Percentiles rank a stretch among this genome's conserved stretches.
phyloP scores from a whole-genome alignment of 768 basidiomycete species.

The Russula griseocarnosa region DNA sequence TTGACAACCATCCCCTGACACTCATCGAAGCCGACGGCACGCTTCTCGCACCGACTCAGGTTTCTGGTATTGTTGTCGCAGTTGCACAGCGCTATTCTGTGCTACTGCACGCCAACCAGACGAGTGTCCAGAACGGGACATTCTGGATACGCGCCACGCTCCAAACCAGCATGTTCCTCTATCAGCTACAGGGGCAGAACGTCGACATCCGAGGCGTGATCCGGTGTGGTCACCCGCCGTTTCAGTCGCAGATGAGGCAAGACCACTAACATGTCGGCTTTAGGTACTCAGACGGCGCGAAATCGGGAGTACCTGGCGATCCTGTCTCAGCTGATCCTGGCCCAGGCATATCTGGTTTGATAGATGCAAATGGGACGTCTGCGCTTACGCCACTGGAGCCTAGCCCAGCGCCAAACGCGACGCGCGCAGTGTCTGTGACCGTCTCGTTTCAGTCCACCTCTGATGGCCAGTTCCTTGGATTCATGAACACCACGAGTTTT shows the following conservation, averaged over 20 bases:
- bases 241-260: background rate
- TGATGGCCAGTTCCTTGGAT: slow-evolving; percentile 20
- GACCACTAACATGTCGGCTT: background rate
- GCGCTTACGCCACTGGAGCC: slow-evolving; percentile 14
- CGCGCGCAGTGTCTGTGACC: slow-evolving; percentile 7
- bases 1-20: slow-evolving; percentile 45
- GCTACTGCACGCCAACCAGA: slow-evolving; percentile 42
- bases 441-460: slow-evolving; percentile 17
- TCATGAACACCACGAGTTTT: slow-evolving; percentile 25
- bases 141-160: slow-evolving; percentile 42
- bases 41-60: slow-evolving; percentile 38
- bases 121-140: slow-evolving; percentile 35
- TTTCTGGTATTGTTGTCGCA: slow-evolving; percentile 40
- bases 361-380: slow-evolving; percentile 15
- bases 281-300: slow-evolving; percentile 20
- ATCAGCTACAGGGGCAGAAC: slow-evolving; percentile 24
- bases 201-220: slow-evolving; percentile 25
- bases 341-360: slow-evolving; percentile 4
- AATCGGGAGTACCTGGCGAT: slow-evolving; percentile 15
- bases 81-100: slow-evolving; percentile 53
- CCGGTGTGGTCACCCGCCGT: background rate
- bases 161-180: slow-evolving; percentile 37
- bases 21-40: slow-evolving; percentile 50
- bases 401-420: slow-evolving; percentile 9
- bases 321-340: slow-evolving; percentile 21